phyloP scores from a whole-genome alignment of 805 yeast species.

The Myxozyma nipponensis region DNA sequence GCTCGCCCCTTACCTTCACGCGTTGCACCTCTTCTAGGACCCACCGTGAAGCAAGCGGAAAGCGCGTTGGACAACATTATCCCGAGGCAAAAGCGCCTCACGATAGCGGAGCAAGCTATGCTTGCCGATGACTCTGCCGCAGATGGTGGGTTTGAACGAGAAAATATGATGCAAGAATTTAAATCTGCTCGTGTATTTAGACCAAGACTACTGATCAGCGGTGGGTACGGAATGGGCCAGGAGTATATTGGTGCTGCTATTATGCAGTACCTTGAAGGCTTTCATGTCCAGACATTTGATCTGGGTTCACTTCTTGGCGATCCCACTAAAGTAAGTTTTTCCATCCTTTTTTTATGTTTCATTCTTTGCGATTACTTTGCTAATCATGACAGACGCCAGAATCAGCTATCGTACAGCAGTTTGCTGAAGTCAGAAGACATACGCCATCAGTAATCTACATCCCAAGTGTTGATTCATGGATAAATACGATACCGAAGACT shows the following conservation, averaged over 20 bases:
- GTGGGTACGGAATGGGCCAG: conserved; percentile 79
- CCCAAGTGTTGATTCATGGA: conserved; percentile 80
- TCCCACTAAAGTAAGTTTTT: conserved; percentile 46
- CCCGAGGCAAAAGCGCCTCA: conserved; percentile 53
- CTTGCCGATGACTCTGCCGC: conserved; percentile 54
- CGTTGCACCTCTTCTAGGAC: conserved; percentile 59
- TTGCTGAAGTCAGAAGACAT: conserved; percentile 83
- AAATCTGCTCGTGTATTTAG: conserved; percentile 65
- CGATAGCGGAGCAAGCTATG: conserved; percentile 66
- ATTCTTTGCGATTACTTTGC: not conserved
- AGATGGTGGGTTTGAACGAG: conserved; percentile 66
- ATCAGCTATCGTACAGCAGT: conserved; percentile 73
- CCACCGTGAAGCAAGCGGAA: conserved; percentile 47
- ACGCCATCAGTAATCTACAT: conserved; percentile 81
- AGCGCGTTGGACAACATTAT: conserved; percentile 52
- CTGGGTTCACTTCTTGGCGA: conserved; percentile 73
- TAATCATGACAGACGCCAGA: conserved; percentile 54
- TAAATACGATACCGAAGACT: conserved; percentile 58
- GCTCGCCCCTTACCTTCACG: conserved; percentile 77
- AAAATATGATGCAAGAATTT: conserved; percentile 51
- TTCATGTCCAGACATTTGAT: conserved; percentile 82
- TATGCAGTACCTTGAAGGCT: conserved; percentile 79
- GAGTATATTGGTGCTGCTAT: conserved; percentile 79
- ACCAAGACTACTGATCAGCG: conserved; percentile 75
- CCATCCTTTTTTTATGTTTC: not conserved